Percentiles rank a stretch among this genome's conserved stretches.
These are phyloP conservation scores for Citrus unshiu DNA, from an alignment of 345 rosid genomes.

Conservation along the genomic window DNA sequence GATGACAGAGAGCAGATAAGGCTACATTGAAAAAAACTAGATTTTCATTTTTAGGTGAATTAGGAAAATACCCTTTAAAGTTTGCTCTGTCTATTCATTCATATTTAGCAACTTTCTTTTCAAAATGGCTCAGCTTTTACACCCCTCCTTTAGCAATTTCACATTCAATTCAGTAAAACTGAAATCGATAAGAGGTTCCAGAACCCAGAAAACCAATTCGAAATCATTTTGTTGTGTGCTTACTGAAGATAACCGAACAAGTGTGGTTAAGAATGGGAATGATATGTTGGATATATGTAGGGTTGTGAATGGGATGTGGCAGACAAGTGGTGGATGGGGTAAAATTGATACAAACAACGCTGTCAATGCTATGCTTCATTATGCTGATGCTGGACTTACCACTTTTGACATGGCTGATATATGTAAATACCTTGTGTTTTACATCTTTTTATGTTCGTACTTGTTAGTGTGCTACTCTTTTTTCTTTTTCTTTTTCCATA, in stretches of 20 bases:
- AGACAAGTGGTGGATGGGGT: constrained; percentile 65
- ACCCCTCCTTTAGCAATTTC: constrained; percentile 25
- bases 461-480: background rate
- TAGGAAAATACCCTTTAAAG: background rate
- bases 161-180: constrained; percentile 11
- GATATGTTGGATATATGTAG: constrained; percentile 47
- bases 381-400: constrained; percentile 51
- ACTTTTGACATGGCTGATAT: constrained; percentile 68
- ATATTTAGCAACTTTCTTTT: background rate
- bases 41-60: background rate
- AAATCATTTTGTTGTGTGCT: constrained; percentile 31
- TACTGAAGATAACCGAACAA: constrained; percentile 27
- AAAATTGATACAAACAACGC: constrained; percentile 38
- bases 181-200: constrained; percentile 14
- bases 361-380: constrained; percentile 51
- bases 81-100: background rate
- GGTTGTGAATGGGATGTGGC: constrained; percentile 74
- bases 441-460: background rate
- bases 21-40: background rate
- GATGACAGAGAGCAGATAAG: background rate
- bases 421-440: constrained; percentile 24
- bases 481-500: too few relatives aligned
- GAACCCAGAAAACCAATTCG: constrained; percentile 4
- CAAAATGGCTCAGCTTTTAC: constrained; percentile 31
- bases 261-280: constrained; percentile 45